Evolutionary conservation across 2,329 filamentous ascomycete genomes (phyloP).

Genomic region (Rhexocercosporidium sp.): DNA sequence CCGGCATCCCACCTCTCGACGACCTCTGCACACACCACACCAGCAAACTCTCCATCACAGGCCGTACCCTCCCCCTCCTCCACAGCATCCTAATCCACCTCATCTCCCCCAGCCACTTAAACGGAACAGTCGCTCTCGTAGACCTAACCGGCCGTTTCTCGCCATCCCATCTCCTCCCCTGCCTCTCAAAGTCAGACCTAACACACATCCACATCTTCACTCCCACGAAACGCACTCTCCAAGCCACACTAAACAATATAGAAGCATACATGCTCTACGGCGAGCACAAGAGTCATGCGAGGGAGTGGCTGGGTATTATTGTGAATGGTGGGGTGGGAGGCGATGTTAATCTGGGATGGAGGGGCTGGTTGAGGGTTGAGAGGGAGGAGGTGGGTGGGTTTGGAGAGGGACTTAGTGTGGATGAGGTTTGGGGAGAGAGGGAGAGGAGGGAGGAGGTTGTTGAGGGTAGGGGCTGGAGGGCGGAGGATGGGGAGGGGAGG

Average conservation of each 20-base stretch:
- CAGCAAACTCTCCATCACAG: slow-evolving; percentile 57
- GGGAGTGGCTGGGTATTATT: slow-evolving; percentile 39
- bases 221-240: slow-evolving; percentile 26
- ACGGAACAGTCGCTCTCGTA: slow-evolving; percentile 53
- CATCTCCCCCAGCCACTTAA: slow-evolving; percentile 48
- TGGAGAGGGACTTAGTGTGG: slow-evolving; percentile 35
- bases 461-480: slow-evolving; percentile 36
- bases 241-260: slow-evolving; percentile 33
- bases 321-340: slow-evolving; percentile 35
- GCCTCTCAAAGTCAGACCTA: slow-evolving; percentile 22
- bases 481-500: slow-evolving; percentile 27
- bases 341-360: slow-evolving; percentile 34
- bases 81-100: slow-evolving; percentile 60
- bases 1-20: slow-evolving; percentile 51
- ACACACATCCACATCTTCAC: slow-evolving; percentile 41
- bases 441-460: slow-evolving; percentile 30
- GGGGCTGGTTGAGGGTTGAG: slow-evolving; percentile 41
- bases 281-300: slow-evolving; percentile 34
- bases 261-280: slow-evolving; percentile 41
- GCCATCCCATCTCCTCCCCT: slow-evolving; percentile 42
- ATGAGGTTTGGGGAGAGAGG: slow-evolving; percentile 39
- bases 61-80: slow-evolving; percentile 59
- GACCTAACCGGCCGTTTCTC: slow-evolving; percentile 63
- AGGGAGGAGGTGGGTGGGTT: slow-evolving; percentile 34
- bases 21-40: slow-evolving; percentile 52